Conservation (phyloP, 2,329 filamentous ascomycete species). For the Macrophomina tecta region DNA sequence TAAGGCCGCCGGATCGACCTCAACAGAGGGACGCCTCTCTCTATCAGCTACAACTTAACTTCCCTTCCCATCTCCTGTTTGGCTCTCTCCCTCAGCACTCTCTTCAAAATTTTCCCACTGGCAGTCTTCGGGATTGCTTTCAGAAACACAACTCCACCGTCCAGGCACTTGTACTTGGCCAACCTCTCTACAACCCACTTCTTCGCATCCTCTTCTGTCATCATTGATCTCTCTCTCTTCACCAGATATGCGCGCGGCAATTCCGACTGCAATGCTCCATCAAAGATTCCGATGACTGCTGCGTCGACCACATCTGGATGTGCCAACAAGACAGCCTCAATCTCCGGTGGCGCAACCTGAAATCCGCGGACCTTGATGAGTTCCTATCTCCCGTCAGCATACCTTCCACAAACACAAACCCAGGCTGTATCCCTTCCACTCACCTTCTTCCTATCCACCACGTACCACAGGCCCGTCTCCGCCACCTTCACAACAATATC, state of each 20-base stretch:
- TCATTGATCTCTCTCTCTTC: constrained; percentile 36
- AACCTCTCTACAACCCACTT: constrained; percentile 47
- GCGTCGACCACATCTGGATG: constrained; percentile 40
- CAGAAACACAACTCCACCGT: constrained; percentile 54
- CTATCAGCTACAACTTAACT: constrained; percentile 37
- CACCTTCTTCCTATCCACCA: constrained; percentile 58
- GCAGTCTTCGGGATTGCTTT: constrained; percentile 42
- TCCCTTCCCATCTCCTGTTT: constrained; percentile 45
- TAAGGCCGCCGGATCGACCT: too few relatives aligned
- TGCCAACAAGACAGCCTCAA: constrained; percentile 42
- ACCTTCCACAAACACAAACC: neutral
- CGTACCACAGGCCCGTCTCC: constrained; percentile 42
- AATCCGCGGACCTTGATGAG: constrained; percentile 47
- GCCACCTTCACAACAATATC: constrained; percentile 44
- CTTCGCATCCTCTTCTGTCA: constrained; percentile 50
- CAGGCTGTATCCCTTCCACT: neutral
- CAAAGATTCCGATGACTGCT: constrained; percentile 43
- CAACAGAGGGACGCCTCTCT: too few relatives aligned
- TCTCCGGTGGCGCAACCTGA: constrained; percentile 46
- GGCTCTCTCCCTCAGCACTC: constrained; percentile 53
- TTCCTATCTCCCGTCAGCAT: constrained; percentile 32
- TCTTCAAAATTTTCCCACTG: constrained; percentile 44
- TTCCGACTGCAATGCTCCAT: constrained; percentile 44
- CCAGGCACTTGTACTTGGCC: constrained; percentile 55
- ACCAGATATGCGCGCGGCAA: constrained; percentile 56